Evolutionary conservation across 768 basidiomycete species (phyloP).

Genomic region (Lentinus tigrinus): DNA sequence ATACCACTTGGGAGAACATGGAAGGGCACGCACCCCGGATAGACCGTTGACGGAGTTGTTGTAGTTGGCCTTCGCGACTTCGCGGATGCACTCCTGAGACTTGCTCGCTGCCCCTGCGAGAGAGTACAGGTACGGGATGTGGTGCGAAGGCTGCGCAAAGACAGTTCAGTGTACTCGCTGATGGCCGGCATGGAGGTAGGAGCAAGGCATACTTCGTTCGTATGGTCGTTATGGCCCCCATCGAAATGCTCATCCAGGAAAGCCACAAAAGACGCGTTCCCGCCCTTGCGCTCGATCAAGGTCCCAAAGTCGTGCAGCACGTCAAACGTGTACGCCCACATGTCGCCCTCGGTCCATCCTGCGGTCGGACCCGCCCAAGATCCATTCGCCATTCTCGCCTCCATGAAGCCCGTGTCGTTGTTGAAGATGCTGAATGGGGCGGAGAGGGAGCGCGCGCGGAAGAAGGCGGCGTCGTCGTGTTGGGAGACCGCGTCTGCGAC

Average conservation of each 20-base stretch:
- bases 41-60: conserved; percentile 68
- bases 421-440: conserved; percentile 71
- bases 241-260: conserved; percentile 62
- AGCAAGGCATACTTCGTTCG: conserved; percentile 59
- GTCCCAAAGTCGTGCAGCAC: conserved; percentile 70
- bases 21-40: conserved; percentile 52
- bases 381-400: conserved; percentile 67
- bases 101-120: conserved; percentile 70
- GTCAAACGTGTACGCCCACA: conserved; percentile 77
- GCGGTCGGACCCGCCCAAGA: conserved; percentile 64
- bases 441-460: conserved; percentile 53
- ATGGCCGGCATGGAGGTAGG: not conserved
- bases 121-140: conserved; percentile 81
- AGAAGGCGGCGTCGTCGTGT: conserved; percentile 45
- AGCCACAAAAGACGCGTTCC: conserved; percentile 61
- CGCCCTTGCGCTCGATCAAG: conserved; percentile 63
- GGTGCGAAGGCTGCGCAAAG: conserved; percentile 70
- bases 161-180: not conserved
- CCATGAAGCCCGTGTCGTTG: conserved; percentile 73
- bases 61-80: conserved; percentile 64
- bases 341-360: conserved; percentile 85
- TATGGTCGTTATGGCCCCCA: conserved; percentile 73
- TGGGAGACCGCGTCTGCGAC: conserved; percentile 57
- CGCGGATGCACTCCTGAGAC: conserved; percentile 67
- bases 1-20: not conserved